A percentile compares a stretch with the other conserved stretches of the same genome.
Evolutionary conservation across 176 grass and related monocot genomes (phyloP).

Genomic region (Rhipidocladum racemiflorum): DNA sequence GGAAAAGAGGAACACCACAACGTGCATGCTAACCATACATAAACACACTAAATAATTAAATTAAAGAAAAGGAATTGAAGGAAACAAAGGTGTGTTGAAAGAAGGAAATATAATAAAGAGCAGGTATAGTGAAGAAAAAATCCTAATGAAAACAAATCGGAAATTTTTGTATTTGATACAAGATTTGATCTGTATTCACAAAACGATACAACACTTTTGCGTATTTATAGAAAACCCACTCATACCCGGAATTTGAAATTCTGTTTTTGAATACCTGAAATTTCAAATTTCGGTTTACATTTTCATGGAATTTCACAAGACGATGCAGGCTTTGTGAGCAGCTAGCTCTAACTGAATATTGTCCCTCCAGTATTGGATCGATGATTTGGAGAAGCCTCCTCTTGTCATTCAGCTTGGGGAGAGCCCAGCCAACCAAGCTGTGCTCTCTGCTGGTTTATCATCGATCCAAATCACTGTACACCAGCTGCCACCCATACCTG

Average conservation of each 20-base stretch:
- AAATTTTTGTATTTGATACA: too few species aligned
- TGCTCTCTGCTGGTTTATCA: constrained; percentile 91
- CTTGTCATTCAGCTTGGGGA: constrained; percentile 85
- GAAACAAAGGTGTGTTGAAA: background rate
- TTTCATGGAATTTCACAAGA: too few species aligned
- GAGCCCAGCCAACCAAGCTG: constrained; percentile 87
- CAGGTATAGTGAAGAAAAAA: too few species aligned
- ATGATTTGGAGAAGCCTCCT: constrained; percentile 87
- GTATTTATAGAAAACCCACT: too few species aligned
- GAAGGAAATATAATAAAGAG: background rate
- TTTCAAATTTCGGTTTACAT: too few species aligned
- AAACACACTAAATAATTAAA: background rate
- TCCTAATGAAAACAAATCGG: background rate
- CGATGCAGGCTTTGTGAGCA: constrained; percentile 91
- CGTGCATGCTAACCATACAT: constrained; percentile 24
- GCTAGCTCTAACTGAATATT: constrained; percentile 71
- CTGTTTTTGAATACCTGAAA: too few species aligned
- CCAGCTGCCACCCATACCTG: too few species aligned
- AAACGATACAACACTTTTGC: too few species aligned
- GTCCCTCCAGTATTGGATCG: constrained; percentile 66
- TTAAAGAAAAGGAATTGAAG: background rate
- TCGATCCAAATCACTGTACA: too few species aligned
- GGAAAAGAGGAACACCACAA: background rate
- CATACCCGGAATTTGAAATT: too few species aligned
- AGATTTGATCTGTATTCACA: too few species aligned